Evolutionary conservation across 164 flowering plant species (phyloP), one percentile per base, ranked within the genome.

Genomic region (Cinnamomum chago): DNA sequence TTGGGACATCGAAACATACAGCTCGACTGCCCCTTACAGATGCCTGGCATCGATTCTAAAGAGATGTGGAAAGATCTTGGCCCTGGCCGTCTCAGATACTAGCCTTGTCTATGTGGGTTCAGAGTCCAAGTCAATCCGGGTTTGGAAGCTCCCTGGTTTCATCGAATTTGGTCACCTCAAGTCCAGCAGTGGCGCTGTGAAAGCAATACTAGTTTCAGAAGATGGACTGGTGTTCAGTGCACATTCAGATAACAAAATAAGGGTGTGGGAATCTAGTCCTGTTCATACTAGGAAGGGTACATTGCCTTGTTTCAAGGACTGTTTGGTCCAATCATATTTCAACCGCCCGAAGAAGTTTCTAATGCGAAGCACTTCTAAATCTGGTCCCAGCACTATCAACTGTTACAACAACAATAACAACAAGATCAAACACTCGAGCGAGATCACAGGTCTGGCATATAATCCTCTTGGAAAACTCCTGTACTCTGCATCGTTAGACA

Each of bases 61-160:
- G 23, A 33, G 24, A 47, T 68, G 50, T 33, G 70, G 70, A 18
- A 47, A 68, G 52, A 68, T 68, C 52, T 20, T 68, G 50, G 50
- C 70, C n/a, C 52, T 68, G 15, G 47, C 70, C 24, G 20, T 68
- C 11, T 33, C 70, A 0, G 70, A 68, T 13, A 18, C 22, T 9
- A n/a, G 70, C 51, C 70, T 27, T 20, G 28, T 68, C 13, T 68
- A 68, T n/a, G 50, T 47, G 3, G 70, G 70, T 4, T 68, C 70
- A 1, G 52, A 68, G 22, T 68, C 70, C 11, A 68, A 68, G 25
- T 35, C 70, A 5, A 35, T 68, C 28, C n/a, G 50, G 52, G 70
- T 68, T n/a, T 68, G 70, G 70, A 68, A 68, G 15, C 47, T 68
- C 50, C 70, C 70, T n/a, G 70, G 52, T 20, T 68, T 68, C 20